phyloP scores from a whole-genome alignment of 192 early-diverging fungal genomes.

The Coemansia sp. region DNA sequence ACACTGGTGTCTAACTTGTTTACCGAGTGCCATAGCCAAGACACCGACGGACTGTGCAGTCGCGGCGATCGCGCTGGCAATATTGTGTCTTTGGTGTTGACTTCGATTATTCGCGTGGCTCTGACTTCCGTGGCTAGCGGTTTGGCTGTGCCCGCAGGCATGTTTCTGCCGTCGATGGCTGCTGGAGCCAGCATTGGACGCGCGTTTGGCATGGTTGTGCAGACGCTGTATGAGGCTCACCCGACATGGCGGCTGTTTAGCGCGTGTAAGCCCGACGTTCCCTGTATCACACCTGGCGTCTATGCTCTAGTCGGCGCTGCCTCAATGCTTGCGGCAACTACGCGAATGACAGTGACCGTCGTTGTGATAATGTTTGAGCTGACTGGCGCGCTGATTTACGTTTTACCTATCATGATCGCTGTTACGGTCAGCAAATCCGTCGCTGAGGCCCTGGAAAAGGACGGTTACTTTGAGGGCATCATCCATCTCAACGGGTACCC shows the following conservation, averaged over 20 bases:
- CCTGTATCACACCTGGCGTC: conserved; percentile 83
- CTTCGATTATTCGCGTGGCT: conserved; percentile 64
- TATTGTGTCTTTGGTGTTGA: conserved; percentile 61
- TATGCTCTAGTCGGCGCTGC: conserved; percentile 89
- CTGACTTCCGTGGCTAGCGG: conserved; percentile 77
- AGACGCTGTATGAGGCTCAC: conserved; percentile 58
- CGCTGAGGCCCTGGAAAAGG: conserved; percentile 55
- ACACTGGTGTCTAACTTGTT: conserved; percentile 62
- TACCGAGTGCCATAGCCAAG: conserved; percentile 56
- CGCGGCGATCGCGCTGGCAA: conserved; percentile 30
- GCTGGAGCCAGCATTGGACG: conserved; percentile 92
- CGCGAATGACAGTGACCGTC: conserved; percentile 88
- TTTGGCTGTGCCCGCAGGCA: conserved; percentile 74
- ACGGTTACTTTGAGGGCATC: conserved; percentile 59
- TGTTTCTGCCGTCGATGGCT: conserved; percentile 86
- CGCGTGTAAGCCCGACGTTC: conserved; percentile 73
- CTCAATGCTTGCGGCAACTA: conserved; percentile 76
- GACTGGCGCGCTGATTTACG: conserved; percentile 94
- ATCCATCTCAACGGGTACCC: conserved; percentile 69
- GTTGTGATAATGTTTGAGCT: conserved; percentile 99
- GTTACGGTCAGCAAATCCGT: conserved; percentile 62
- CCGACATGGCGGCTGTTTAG: conserved; percentile 67
- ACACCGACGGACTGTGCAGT: conserved; percentile 54
- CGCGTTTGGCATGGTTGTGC: conserved; percentile 83
- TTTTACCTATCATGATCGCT: conserved; percentile 86